Evolutionary conservation across 2,329 filamentous ascomycete genomes (phyloP).

Genomic region (Onygenales sp.): DNA sequence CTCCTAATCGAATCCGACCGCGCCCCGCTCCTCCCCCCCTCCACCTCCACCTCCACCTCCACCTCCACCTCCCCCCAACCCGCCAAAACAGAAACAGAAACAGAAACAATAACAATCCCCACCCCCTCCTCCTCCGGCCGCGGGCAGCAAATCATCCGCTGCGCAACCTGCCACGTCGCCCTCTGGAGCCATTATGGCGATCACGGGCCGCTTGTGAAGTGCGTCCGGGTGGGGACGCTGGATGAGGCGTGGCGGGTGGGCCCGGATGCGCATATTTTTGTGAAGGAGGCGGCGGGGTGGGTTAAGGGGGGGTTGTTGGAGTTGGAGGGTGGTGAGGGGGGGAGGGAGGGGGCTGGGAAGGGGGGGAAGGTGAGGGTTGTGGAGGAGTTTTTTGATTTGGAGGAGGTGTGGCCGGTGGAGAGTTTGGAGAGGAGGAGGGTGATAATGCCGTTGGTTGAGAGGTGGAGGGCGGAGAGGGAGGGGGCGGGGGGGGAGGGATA

Average conservation of each 20-base stretch:
- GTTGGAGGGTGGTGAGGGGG: constrained; percentile 13
- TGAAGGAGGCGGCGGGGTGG: constrained; percentile 12
- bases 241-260: constrained; percentile 28
- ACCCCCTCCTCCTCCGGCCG: constrained; percentile 33
- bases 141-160: constrained; percentile 35
- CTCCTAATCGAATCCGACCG: constrained; percentile 33
- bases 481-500: neutral
- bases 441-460: neutral
- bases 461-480: neutral
- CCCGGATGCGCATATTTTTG: constrained; percentile 41
- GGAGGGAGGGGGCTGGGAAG: neutral
- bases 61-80: too few relatives aligned
- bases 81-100: neutral
- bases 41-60: neutral
- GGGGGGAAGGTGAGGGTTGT: constrained; percentile 23
- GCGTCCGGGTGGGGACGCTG: constrained; percentile 38
- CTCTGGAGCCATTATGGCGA: constrained; percentile 36
- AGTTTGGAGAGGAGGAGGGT: constrained; percentile 18
- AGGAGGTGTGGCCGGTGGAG: constrained; percentile 25
- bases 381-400: constrained; percentile 27
- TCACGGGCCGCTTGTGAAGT: constrained; percentile 22
- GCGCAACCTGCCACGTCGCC: constrained; percentile 32
- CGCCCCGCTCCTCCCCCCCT: constrained; percentile 20
- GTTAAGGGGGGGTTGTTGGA: constrained; percentile 15
- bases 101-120: constrained; percentile 16